Percentiles rank a stretch among this genome's conserved stretches.
phyloP scores from a whole-genome alignment of 345 rosid species.

The Murraya koenigii region DNA sequence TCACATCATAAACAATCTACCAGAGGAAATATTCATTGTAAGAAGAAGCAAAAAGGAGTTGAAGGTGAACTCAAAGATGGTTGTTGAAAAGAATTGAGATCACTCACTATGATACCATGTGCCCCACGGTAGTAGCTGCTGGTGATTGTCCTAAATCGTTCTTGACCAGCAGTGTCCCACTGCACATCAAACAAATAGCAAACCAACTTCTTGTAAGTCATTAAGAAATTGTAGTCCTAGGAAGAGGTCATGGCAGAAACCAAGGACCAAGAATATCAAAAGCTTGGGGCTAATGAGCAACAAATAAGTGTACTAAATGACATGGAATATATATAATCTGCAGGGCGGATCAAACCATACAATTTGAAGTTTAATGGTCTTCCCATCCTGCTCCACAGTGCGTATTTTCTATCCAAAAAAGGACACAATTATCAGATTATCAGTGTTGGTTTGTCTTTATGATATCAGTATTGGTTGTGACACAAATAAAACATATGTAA shows the following conservation, averaged over 20 bases:
- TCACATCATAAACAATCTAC: constrained; percentile 78
- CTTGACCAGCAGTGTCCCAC: constrained; percentile 99
- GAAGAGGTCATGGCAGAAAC: not conserved
- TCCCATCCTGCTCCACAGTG: constrained; percentile 91
- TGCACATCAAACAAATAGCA: constrained; percentile 26
- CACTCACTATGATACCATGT: constrained; percentile 84
- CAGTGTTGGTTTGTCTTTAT: not conserved
- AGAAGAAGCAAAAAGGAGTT: not conserved
- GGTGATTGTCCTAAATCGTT: constrained; percentile 90
- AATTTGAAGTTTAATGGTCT: constrained; percentile 76
- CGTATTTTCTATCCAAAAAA: constrained; percentile 69
- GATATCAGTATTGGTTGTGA: not conserved
- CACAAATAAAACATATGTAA: not conserved
- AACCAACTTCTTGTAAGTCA: constrained; percentile 5
- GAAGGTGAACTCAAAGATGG: not conserved
- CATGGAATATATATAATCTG: not conserved
- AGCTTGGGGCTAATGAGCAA: not conserved
- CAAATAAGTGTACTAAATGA: not conserved
- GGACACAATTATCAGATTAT: constrained; percentile 10
- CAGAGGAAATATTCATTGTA: constrained; percentile 5
- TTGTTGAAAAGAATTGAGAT: not conserved
- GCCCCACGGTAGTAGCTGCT: constrained; percentile 98
- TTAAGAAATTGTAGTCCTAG: not conserved
- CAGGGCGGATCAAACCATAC: constrained; percentile 15
- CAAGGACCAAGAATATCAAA: not conserved